These are phyloP conservation scores for Monosporascus sp. DNA, from an alignment of 2,329 filamentous ascomycete genomes.

Conservation along the genomic window DNA sequence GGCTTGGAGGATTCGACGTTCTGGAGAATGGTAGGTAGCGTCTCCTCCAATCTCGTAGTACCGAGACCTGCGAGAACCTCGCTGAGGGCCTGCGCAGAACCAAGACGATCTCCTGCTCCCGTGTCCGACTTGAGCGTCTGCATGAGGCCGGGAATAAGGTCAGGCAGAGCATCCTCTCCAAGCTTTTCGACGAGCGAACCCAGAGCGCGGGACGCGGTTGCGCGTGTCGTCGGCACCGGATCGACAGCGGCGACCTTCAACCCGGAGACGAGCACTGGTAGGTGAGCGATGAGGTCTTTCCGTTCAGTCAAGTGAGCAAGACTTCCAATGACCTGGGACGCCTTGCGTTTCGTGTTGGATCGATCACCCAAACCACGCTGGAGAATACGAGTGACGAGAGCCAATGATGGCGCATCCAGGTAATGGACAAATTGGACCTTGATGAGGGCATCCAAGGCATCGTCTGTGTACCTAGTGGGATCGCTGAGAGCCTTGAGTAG, in stretches of 20 bases:
- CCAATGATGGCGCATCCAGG: slow-evolving; percentile 92
- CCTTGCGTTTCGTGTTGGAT: slow-evolving; percentile 92
- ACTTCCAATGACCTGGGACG: slow-evolving; percentile 95
- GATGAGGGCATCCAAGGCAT: slow-evolving; percentile 87
- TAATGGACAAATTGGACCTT: slow-evolving; percentile 99
- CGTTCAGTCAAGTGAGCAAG: slow-evolving; percentile 94
- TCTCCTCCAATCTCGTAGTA: slow-evolving; percentile 89
- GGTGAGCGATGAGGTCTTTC: slow-evolving; percentile 84
- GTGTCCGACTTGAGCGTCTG: slow-evolving; percentile 95
- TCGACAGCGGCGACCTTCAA: slow-evolving; percentile 87
- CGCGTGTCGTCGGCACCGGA: slow-evolving; percentile 91
- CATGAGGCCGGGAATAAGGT: slow-evolving; percentile 97
- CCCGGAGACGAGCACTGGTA: slow-evolving; percentile 88
- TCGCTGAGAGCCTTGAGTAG: slow-evolving; percentile 95
- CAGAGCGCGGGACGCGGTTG: slow-evolving; percentile 90
- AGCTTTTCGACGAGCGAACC: slow-evolving; percentile 97
- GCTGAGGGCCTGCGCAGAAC: slow-evolving; percentile 91
- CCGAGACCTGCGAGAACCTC: slow-evolving; percentile 95
- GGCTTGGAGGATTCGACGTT: slow-evolving; percentile 90
- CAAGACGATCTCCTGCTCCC: slow-evolving; percentile 89
- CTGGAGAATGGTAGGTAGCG: slow-evolving; percentile 89
- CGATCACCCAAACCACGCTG: slow-evolving; percentile 87
- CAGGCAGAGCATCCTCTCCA: slow-evolving; percentile 91
- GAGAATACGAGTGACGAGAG: slow-evolving; percentile 89
- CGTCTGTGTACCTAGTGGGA: slow-evolving; percentile 93